Evolutionary conservation across 73 alveolate species (phyloP).

Genomic region (Halteria grandinella): DNA sequence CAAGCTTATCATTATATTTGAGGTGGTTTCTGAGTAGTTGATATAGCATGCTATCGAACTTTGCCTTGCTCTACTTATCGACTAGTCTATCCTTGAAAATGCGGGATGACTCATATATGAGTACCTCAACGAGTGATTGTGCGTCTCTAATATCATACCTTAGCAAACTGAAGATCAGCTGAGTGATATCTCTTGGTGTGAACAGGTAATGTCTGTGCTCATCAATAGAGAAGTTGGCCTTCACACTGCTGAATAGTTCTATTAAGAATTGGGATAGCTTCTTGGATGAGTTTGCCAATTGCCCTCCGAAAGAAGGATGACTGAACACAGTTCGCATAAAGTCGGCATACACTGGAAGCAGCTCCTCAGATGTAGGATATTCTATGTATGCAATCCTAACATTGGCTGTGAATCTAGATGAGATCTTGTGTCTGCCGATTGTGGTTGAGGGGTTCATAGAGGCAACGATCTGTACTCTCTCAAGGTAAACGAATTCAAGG

Average conservation of each 20-base stretch:
- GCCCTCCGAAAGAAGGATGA: conserved; percentile 75
- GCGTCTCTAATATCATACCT: conserved; percentile 96
- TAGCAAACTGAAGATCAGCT: conserved; percentile 92
- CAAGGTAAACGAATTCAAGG: conserved; percentile 97
- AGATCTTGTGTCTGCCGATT: conserved; percentile 97
- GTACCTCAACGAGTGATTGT: conserved; percentile 85
- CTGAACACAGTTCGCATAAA: conserved; percentile 84
- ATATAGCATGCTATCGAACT: conserved; percentile 77
- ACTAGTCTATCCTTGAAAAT: conserved; percentile 98
- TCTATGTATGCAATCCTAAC: conserved; percentile 97
- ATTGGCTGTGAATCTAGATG: conserved; percentile 99
- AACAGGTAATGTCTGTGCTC: conserved; percentile 98
- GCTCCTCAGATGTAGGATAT: conserved; percentile 96
- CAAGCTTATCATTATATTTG: conserved; percentile 69
- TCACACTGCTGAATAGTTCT: conserved; percentile 87
- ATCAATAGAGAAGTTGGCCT: conserved; percentile 92
- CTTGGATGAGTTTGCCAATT: conserved; percentile 69
- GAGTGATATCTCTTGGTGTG: conserved; percentile 98
- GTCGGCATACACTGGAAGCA: conserved; percentile 86
- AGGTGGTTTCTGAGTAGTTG: conserved; percentile 67
- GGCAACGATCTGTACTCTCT: conserved; percentile 97
- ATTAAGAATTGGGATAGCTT: conserved; percentile 93
- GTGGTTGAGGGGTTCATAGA: conserved; percentile 99
- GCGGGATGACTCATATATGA: conserved; percentile 96
- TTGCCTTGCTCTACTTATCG: conserved; percentile 84